Evolutionary conservation across 371 early-diverging fungal species (phyloP), one percentile per base, ranked within the genome.

Genomic region (Mucor piriformis): DNA sequence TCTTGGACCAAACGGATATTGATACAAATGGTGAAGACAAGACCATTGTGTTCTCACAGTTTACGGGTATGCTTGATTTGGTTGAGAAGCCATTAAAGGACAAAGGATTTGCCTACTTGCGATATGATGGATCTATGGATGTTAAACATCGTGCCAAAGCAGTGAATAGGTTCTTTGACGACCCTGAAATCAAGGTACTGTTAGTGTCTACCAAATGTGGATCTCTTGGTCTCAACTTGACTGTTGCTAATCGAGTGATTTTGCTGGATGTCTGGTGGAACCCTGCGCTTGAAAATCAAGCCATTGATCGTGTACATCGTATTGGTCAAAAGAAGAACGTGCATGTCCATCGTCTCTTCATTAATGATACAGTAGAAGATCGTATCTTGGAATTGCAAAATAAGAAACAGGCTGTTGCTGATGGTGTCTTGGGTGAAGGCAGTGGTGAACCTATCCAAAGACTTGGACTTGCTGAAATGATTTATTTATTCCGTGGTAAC

Each of bases 221-320:
- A 3, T 73, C 81, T 0, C 51, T 79, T 1, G 85, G 85, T 20
- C 77, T 97, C n/a, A 97, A 96, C 54, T 50, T 66, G 38, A 72
- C 68, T 0, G 51, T 57, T 38, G 68, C 68, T 4, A 72, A 72
- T 51, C 68, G 52, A 42, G 57, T 61, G 5, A 70, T 73, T 50
- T 35, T 84, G 2, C 50, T 85, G 58, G 89, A 92, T 65, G 69
- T 83, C 25, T 89, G 89, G 87, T 90, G 88, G 86, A 88, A 88
- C 63, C 81, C 73, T 8, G 78, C 76, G 2, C 69, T 84, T 3
- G 85, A 88, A 57, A 75, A 82, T 29, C 88, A 88, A 65, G 89
- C 91, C 3, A 89, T 90, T 64, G 91, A 90, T 63, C 81, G 92
- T 48, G 95, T 96, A 0, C 99, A 99, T 77, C 88, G 99, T 50